These are phyloP conservation scores for Geotrichum histeridarum DNA, from an alignment of 1,139 yeast genomes.

Conservation along the genomic window DNA sequence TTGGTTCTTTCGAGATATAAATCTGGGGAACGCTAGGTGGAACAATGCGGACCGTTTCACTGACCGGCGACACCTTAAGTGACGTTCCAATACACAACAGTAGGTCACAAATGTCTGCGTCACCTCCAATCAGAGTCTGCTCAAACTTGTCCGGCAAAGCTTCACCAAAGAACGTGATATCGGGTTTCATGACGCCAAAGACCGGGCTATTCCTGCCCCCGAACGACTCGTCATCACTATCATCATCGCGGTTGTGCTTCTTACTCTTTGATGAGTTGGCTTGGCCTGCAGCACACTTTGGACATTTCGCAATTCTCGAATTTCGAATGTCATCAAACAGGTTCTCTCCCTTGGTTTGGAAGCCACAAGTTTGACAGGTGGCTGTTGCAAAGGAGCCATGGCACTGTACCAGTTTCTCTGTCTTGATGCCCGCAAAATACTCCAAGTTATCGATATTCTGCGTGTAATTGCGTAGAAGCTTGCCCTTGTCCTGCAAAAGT, in stretches of 20 bases:
- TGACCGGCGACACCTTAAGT: conserved; percentile 92
- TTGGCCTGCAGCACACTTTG: conserved; percentile 45
- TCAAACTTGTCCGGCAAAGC: conserved; percentile 73
- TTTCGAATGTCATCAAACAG: conserved; percentile 59
- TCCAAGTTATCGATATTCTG: conserved; percentile 94
- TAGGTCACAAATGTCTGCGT: conserved; percentile 64
- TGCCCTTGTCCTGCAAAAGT: conserved; percentile 68
- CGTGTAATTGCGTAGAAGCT: conserved; percentile 80
- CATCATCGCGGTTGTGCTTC: conserved; percentile 16
- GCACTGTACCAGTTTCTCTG: conserved; percentile 78
- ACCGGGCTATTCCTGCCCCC: conserved; percentile 17
- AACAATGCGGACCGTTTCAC: conserved; percentile 75
- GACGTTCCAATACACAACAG: conserved; percentile 90
- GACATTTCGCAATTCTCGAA: conserved; percentile 66
- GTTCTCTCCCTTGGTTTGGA: conserved; percentile 60
- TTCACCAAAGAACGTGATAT: conserved; percentile 92
- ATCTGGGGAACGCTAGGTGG: conserved; percentile 75
- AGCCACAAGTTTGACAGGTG: conserved; percentile 75
- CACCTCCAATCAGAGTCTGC: conserved; percentile 47
- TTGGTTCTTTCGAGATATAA: conserved; percentile 73
- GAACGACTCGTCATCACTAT: conserved; percentile 27
- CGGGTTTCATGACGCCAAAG: conserved; percentile 89
- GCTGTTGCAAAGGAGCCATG: conserved; percentile 96
- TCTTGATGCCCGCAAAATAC: conserved; percentile 68
- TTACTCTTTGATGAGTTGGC: conserved; percentile 20